Conservation (phyloP, 352 stramenopile genomes). For the Chrysophaeum taylorii region DNA sequence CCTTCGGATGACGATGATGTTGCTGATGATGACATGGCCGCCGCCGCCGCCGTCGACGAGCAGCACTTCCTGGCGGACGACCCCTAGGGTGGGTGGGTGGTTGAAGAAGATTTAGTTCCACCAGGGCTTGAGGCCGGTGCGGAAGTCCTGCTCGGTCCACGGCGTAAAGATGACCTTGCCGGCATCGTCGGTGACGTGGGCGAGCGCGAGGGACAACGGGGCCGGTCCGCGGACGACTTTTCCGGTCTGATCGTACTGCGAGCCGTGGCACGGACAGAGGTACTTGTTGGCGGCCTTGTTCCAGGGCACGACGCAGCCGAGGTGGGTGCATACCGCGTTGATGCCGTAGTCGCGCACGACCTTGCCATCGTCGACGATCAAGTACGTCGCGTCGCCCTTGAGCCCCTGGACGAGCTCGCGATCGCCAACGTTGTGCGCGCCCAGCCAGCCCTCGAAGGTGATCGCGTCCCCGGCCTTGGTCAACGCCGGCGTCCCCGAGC, state of each 20-base stretch:
- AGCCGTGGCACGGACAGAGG: constrained; percentile 75
- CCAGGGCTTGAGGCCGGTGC: constrained; percentile 62
- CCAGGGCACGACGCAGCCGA: constrained; percentile 73
- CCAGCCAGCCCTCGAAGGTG: constrained; percentile 55
- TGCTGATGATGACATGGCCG: too few relatives aligned
- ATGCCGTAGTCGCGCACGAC: constrained; percentile 61
- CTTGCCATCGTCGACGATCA: constrained; percentile 70
- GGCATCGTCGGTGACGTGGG: constrained; percentile 46
- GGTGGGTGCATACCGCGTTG: constrained; percentile 71
- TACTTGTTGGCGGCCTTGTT: constrained; percentile 70
- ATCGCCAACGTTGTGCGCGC: constrained; percentile 49
- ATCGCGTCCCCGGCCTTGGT: constrained; percentile 67
- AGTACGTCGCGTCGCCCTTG: constrained; percentile 66
- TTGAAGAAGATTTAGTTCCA: constrained; percentile 69
- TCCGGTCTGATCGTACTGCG: constrained; percentile 59
- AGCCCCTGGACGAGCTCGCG: constrained; percentile 62
- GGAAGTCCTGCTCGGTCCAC: constrained; percentile 71
- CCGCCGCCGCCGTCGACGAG: too few relatives aligned
- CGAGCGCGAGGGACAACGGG: constrained; percentile 61
- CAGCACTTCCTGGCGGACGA: too few relatives aligned
- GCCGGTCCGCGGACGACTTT: constrained; percentile 66
- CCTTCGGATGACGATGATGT: too few relatives aligned
- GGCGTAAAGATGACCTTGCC: constrained; percentile 61
- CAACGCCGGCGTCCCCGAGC: constrained; percentile 45
- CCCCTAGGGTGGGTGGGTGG: too few relatives aligned